Evolutionary conservation across 192 early-diverging fungal species (phyloP).

Genomic region (Umbelopsis sp.): DNA sequence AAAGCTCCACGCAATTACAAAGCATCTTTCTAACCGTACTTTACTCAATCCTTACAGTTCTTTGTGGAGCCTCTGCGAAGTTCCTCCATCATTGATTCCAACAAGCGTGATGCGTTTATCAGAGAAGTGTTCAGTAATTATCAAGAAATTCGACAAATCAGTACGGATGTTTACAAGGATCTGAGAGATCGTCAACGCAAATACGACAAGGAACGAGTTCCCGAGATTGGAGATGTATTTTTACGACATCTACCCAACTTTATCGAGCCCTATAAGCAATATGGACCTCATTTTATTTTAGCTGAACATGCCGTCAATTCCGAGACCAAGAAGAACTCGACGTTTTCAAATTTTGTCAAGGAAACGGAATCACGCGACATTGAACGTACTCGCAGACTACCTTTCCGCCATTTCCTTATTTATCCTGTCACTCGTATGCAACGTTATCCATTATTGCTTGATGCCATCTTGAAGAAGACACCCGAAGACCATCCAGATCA

Average conservation of each 20-base stretch:
- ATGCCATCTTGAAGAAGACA: slow-evolving; percentile 81
- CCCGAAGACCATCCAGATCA: slow-evolving; percentile 79
- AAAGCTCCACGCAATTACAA: neutral
- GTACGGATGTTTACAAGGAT: slow-evolving; percentile 61
- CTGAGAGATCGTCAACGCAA: slow-evolving; percentile 54
- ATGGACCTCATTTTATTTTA: slow-evolving; percentile 81
- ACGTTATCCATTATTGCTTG: slow-evolving; percentile 84
- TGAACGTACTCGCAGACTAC: slow-evolving; percentile 25
- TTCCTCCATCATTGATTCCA: slow-evolving; percentile 19
- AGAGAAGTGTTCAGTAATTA: slow-evolving; percentile 75
- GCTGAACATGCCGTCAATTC: slow-evolving; percentile 79
- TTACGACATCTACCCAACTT: slow-evolving; percentile 70
- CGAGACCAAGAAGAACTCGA: slow-evolving; percentile 67
- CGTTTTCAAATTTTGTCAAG: slow-evolving; percentile 75
- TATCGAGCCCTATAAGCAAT: slow-evolving; percentile 72
- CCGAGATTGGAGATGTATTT: slow-evolving; percentile 84
- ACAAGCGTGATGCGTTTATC: slow-evolving; percentile 71
- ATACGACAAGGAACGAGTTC: slow-evolving; percentile 63
- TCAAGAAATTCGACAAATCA: slow-evolving; percentile 35
- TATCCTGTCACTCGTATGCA: slow-evolving; percentile 84
- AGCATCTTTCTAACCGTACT: neutral
- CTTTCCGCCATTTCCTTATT: slow-evolving; percentile 51
- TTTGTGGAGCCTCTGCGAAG: slow-evolving; percentile 7
- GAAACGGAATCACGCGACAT: slow-evolving; percentile 26
- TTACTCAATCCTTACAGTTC: slow-evolving; percentile 7